Conservation (phyloP, 148 eudicot genomes). For the Silene conica region DNA sequence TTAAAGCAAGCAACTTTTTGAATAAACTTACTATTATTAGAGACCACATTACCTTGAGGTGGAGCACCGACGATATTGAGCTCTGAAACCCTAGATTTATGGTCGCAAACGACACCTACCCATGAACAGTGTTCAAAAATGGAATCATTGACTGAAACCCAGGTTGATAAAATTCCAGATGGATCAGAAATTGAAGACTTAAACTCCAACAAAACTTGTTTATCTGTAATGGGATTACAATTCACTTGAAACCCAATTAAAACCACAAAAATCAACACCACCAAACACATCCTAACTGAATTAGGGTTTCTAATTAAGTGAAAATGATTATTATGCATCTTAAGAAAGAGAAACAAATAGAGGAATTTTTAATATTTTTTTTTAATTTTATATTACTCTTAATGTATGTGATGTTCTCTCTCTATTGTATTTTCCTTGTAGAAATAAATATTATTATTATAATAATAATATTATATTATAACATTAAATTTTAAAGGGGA, state of each 20-base stretch:
- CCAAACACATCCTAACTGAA: conserved; percentile 1
- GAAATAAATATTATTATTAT: not conserved
- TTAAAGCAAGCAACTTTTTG: conserved; percentile 34
- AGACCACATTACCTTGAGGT: not conserved
- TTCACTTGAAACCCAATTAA: not conserved
- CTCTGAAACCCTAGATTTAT: conserved; percentile 40
- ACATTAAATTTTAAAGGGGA: not conserved
- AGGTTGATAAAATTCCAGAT: conserved; percentile 35
- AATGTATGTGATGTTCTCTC: not conserved
- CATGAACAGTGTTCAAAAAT: conserved; percentile 37
- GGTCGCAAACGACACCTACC: conserved; percentile 46
- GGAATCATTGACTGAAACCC: conserved; percentile 25
- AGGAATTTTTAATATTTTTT: not conserved
- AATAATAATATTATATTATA: not conserved
- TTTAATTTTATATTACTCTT: too few species aligned
- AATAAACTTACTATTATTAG: conserved; percentile 7
- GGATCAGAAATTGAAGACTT: conserved; percentile 48
- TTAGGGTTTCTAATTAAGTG: conserved; percentile 15
- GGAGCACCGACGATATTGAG: conserved; percentile 32
- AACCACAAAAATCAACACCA: conserved; percentile 20
- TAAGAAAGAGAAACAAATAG: not conserved
- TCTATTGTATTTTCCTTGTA: not conserved
- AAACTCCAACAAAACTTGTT: conserved; percentile 25
- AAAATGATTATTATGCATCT: conserved; percentile 8
- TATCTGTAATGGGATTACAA: conserved; percentile 18